Evolutionary conservation across 257 asterid genomes (phyloP).

Genomic region (Ballota nigra): DNA sequence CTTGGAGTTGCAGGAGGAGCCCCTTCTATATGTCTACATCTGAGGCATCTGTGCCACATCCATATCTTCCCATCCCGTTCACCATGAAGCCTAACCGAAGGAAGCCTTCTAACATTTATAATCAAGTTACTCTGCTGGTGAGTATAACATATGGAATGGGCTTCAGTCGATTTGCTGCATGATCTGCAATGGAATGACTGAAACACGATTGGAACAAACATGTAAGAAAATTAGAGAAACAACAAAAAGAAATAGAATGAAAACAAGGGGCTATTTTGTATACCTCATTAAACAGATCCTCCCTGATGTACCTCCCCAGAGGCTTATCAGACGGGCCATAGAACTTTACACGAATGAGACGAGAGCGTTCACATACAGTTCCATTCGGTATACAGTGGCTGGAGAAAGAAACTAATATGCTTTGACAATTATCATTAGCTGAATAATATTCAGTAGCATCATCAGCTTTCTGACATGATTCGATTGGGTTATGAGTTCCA

Average conservation of each 20-base stretch:
- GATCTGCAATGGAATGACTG: neutral
- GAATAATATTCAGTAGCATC: neutral
- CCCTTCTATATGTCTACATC: neutral
- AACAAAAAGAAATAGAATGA: neutral
- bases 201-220: neutral
- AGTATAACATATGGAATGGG: neutral
- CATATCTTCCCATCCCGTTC: constrained; percentile 1
- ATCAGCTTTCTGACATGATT: neutral
- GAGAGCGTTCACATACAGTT: neutral
- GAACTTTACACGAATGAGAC: neutral
- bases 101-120: neutral
- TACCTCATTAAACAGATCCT: constrained; percentile 1
- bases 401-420: constrained; percentile 8
- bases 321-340: constrained; percentile 3
- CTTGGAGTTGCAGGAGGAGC: neutral
- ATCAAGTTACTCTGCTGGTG: neutral
- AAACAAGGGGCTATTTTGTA: neutral
- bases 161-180: neutral
- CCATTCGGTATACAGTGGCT: neutral
- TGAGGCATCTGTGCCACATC: constrained; percentile 6
- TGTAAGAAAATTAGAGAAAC: neutral
- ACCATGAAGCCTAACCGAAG: neutral
- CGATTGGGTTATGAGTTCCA: neutral
- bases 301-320: neutral
- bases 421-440: neutral